Percentiles rank a stretch among this genome's conserved stretches.
phyloP scores from a whole-genome alignment of 2,329 filamentous ascomycete species.

The Aspergillus udagawae region DNA sequence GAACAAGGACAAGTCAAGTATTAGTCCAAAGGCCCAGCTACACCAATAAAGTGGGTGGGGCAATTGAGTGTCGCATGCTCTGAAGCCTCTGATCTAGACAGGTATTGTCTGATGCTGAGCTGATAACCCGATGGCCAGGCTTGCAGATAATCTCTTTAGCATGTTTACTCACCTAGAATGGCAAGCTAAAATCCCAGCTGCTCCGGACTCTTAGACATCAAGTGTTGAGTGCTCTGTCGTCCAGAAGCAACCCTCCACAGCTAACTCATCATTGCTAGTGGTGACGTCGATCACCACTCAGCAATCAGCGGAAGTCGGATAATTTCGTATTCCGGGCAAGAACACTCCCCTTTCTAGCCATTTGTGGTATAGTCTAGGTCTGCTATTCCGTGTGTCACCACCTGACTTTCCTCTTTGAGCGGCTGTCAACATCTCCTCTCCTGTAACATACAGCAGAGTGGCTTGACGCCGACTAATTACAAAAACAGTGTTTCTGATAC shows the following conservation, averaged over 20 bases:
- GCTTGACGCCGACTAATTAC: not conserved
- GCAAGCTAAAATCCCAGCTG: not conserved
- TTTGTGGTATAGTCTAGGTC: not conserved
- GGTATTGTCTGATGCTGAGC: constrained; percentile 1
- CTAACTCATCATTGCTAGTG: not conserved
- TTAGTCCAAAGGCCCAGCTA: not conserved
- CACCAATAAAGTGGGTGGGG: not conserved
- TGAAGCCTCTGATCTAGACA: not conserved
- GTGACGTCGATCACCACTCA: constrained; percentile 3
- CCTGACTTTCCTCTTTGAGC: not conserved
- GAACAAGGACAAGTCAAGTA: not conserved
- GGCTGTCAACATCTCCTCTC: not conserved
- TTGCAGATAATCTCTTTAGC: not conserved
- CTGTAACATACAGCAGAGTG: too few species aligned
- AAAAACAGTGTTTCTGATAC: not conserved
- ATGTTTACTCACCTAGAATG: not conserved
- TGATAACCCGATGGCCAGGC: constrained; percentile 2
- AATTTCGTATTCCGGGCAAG: not conserved
- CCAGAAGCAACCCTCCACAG: not conserved
- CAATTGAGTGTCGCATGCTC: not conserved
- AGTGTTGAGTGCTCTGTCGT: not conserved
- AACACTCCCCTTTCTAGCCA: constrained; percentile 3
- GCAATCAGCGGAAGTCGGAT: constrained; percentile 3
- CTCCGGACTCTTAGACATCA: not conserved
- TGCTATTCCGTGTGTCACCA: not conserved